Evolutionary conservation across 768 basidiomycete genomes (phyloP), one percentile per base, ranked within the genome.

Genomic region (Suillus sp.): DNA sequence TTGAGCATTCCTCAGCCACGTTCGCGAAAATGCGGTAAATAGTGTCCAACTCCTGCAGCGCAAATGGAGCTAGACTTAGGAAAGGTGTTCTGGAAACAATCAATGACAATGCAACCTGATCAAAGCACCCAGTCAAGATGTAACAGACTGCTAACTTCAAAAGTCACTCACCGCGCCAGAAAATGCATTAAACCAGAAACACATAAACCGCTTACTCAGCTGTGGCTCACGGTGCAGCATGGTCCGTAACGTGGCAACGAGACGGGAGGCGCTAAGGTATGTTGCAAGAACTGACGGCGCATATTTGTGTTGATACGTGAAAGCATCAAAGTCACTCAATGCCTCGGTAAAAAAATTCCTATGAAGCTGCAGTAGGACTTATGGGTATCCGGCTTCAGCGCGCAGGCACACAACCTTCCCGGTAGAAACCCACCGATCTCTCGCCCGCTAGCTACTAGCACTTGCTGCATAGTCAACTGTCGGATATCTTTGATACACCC

Each of bases 161-260:
- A 35, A 54, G 48, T 64, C 48, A 79, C 87, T 74, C 71, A 89
- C 89, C 63, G 86, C 86, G 9, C 87, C 87, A 50, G 89, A 89
- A 71, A 89, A 90, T 22, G 84, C 79, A 69, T 91, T 89, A 63
- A 88, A 87, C 90, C 90, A 92, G 68, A 89, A 85, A 71, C 86
- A 83, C 73, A 89, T 80, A 67, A 89, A 88, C 35, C 90, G 81
- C 59, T 82, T 82, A 65, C 84, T 85, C 57, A 91, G 73, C 66
- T 86, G 83, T 9, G 85, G 82, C 70, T 89, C 84, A 64, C 83
- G 79, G 43, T 82, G 76, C 71, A 83, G 87, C 27, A 90, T 74
- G 40, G 78, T 79, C 65, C 86, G 83, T 20, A 89, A 74, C 2
- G 84, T 80, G 66, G 81, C 80, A 35, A 90, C 85, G 59, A 91